These are phyloP conservation scores for Neopestalotiopsis sp. DNA, from an alignment of 2,329 filamentous ascomycete species.

Conservation along the genomic window DNA sequence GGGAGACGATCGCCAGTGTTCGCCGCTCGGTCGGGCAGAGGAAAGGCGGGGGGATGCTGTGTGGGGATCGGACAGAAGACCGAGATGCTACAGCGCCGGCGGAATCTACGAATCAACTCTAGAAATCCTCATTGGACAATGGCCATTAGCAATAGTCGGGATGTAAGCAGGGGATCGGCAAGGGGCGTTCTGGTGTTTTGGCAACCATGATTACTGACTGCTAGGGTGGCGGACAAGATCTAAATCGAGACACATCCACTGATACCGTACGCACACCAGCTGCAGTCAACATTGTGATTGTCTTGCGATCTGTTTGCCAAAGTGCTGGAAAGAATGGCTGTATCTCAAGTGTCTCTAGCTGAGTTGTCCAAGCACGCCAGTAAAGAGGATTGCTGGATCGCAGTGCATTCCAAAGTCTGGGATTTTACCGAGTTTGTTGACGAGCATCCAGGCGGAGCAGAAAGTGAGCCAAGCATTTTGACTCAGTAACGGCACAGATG, in stretches of 20 bases:
- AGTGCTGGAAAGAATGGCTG: background rate
- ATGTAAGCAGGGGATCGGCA: background rate
- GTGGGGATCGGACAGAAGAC: constrained; percentile 15
- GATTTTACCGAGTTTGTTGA: constrained; percentile 23
- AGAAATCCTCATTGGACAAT: background rate
- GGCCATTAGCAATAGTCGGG: background rate
- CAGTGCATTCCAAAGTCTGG: constrained; percentile 22
- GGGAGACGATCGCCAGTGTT: background rate
- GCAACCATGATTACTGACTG: background rate
- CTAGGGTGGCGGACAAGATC: background rate
- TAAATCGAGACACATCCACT: constrained; percentile 5
- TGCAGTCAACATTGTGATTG: background rate
- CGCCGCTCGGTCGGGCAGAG: background rate
- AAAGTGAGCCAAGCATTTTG: constrained; percentile 17
- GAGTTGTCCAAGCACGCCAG: constrained; percentile 19
- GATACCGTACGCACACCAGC: background rate
- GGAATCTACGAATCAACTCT: background rate
- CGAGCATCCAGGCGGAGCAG: constrained; percentile 21
- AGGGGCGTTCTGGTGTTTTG: background rate
- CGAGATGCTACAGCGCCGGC: constrained; percentile 5
- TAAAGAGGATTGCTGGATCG: constrained; percentile 21
- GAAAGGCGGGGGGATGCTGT: background rate
- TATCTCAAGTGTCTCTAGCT: constrained; percentile 13
- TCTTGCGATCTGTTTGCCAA: background rate
- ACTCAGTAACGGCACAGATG: no score